Evolutionary conservation across 768 basidiomycete species (phyloP).

Genomic region (Boletus barrowsii): DNA sequence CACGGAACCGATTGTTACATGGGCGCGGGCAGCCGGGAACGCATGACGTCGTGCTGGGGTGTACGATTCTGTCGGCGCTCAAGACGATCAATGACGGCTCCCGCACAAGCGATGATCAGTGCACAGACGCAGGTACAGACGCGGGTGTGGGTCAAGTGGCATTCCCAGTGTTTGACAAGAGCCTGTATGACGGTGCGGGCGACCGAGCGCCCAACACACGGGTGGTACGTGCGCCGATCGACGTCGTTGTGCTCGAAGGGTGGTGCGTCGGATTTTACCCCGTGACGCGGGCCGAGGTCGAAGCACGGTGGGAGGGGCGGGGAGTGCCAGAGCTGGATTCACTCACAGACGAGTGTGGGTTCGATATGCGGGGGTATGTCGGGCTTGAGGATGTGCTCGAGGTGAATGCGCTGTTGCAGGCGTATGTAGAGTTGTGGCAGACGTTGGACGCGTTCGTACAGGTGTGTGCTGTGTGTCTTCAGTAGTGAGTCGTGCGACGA

Average conservation of each 20-base stretch:
- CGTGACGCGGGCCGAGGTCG: slow-evolving; percentile 47
- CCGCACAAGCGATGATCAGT: too few species aligned
- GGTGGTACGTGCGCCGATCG: slow-evolving; percentile 50
- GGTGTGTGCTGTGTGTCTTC: slow-evolving; percentile 28
- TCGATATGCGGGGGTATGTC: slow-evolving; percentile 37
- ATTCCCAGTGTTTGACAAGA: slow-evolving; percentile 88
- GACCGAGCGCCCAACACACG: slow-evolving; percentile 58
- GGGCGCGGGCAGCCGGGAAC: slow-evolving; percentile 95
- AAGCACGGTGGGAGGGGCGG: slow-evolving; percentile 46
- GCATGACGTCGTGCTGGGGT: slow-evolving; percentile 75
- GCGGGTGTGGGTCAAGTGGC: slow-evolving; percentile 31
- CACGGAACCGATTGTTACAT: slow-evolving; percentile 62
- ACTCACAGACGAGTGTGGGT: slow-evolving; percentile 6
- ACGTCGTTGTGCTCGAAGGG: slow-evolving; percentile 91
- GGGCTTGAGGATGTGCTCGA: slow-evolving; percentile 53
- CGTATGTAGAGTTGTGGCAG: slow-evolving; percentile 67
- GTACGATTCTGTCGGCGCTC: slow-evolving; percentile 48
- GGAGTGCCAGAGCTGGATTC: slow-evolving; percentile 19
- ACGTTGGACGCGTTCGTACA: slow-evolving; percentile 74
- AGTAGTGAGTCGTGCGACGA: neutral
- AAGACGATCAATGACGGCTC: slow-evolving; percentile 35
- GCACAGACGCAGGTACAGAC: neutral
- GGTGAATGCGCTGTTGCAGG: slow-evolving; percentile 59
- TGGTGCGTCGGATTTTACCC: slow-evolving; percentile 93
- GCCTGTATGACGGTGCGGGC: slow-evolving; percentile 73